phyloP scores from a whole-genome alignment of 208 protist species.

The Leishmania gerbilli region DNA sequence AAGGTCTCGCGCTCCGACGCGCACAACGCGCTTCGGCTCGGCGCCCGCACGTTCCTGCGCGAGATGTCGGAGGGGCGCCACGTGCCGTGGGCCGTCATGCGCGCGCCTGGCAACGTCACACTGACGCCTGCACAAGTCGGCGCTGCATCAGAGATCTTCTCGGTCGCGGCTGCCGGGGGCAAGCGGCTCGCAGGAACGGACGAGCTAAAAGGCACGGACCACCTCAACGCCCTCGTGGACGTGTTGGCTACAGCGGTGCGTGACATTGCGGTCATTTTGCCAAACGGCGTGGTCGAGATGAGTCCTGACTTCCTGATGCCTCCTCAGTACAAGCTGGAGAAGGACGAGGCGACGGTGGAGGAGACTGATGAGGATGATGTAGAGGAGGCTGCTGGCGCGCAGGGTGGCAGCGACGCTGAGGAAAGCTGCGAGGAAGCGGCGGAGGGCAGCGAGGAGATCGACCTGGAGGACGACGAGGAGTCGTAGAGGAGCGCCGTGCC shows the following conservation, averaged over 20 bases:
- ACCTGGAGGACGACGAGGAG: conserved; percentile 29
- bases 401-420: conserved; percentile 22
- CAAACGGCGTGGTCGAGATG: conserved; percentile 85
- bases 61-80: conserved; percentile 77
- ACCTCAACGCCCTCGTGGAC: conserved; percentile 59
- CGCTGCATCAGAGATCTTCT: conserved; percentile 59
- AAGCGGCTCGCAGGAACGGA: conserved; percentile 38
- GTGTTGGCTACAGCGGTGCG: conserved; percentile 52
- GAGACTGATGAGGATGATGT: conserved; percentile 19
- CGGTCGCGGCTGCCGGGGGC: conserved; percentile 49
- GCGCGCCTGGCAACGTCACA: conserved; percentile 40
- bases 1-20: conserved; percentile 56
- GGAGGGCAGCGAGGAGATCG: conserved; percentile 34
- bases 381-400: conserved; percentile 34
- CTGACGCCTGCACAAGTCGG: conserved; percentile 60
- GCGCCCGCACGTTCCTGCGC: conserved; percentile 81
- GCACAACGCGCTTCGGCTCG: conserved; percentile 71
- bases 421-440: conserved; percentile 14
- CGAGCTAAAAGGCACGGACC: conserved; percentile 39
- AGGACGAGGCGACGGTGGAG: conserved; percentile 34
- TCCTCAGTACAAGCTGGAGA: conserved; percentile 65
- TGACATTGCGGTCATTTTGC: conserved; percentile 68
- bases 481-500: background rate
- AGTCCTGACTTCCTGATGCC: conserved; percentile 69
- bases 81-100: conserved; percentile 89